Evolutionary conservation across 2,329 filamentous ascomycete species (phyloP).

Genomic region (Fusarium torulosum): DNA sequence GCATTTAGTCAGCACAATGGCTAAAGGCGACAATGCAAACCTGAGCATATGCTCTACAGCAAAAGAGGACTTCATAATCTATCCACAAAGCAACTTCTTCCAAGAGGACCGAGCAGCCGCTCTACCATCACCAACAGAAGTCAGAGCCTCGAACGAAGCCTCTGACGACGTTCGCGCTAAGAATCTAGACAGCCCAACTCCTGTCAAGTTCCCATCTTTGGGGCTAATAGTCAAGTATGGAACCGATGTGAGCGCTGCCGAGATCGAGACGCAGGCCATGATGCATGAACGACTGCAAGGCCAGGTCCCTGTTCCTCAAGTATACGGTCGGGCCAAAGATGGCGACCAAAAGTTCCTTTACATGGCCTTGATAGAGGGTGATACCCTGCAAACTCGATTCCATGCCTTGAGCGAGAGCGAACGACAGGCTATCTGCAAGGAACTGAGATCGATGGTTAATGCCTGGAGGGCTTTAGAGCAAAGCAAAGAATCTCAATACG

Average conservation of each 20-base stretch:
- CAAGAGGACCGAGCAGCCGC: constrained; percentile 35
- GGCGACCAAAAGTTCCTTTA: constrained; percentile 45
- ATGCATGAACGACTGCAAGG: constrained; percentile 46
- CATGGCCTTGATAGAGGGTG: constrained; percentile 43
- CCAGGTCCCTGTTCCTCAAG: constrained; percentile 46
- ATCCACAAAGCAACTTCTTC: constrained; percentile 40
- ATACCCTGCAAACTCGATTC: constrained; percentile 41
- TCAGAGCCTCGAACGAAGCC: constrained; percentile 48
- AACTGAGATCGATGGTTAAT: constrained; percentile 47
- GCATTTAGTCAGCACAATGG: neutral
- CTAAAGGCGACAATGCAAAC: neutral
- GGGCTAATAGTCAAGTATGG: constrained; percentile 54
- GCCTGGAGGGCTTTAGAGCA: constrained; percentile 37
- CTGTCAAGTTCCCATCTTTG: constrained; percentile 51
- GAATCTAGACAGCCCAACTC: constrained; percentile 47
- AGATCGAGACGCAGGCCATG: constrained; percentile 49
- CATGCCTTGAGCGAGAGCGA: constrained; percentile 30
- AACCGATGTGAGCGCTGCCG: constrained; percentile 47
- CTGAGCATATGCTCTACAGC: neutral
- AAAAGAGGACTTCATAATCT: neutral
- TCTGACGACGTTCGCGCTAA: constrained; percentile 30
- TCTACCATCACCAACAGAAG: constrained; percentile 49
- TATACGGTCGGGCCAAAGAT: constrained; percentile 52
- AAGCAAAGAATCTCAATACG: constrained; percentile 27
- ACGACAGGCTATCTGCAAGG: constrained; percentile 47